A percentile compares a stretch with the other conserved stretches of the same genome.
Evolutionary conservation across 345 rosid genomes (phyloP).

Genomic region (Populus tremula): DNA sequence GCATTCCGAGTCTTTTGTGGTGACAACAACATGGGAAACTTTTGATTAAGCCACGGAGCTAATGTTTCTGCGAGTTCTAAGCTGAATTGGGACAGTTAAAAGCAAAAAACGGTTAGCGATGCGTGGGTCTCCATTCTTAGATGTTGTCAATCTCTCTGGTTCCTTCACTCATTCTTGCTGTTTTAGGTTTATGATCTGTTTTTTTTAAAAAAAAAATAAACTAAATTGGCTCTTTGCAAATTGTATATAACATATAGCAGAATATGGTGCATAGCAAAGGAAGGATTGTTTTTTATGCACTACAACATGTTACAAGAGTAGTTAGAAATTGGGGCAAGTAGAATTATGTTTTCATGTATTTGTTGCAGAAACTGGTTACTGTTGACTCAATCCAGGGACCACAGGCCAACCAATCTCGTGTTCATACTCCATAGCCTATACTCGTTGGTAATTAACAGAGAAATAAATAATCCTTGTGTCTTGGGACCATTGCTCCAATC

Average conservation of each 20-base stretch:
- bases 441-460: slow-evolving; percentile 6
- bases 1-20: slow-evolving; percentile 14
- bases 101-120: not conserved
- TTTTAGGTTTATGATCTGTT: not conserved
- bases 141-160: not conserved
- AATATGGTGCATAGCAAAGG: slow-evolving; percentile 8
- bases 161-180: not conserved
- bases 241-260: slow-evolving; percentile 15
- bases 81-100: not conserved
- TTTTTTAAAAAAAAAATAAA: not conserved
- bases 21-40: slow-evolving; percentile 31
- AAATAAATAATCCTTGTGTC: slow-evolving; percentile 11
- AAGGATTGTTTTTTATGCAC: not conserved
- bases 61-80: not conserved
- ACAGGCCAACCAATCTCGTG: not conserved
- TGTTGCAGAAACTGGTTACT: not conserved
- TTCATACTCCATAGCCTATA: not conserved
- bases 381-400: not conserved
- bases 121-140: not conserved
- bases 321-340: not conserved
- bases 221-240: slow-evolving; percentile 9
- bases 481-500: slow-evolving; percentile 18
- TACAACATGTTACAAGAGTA: not conserved
- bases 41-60: slow-evolving; percentile 17
- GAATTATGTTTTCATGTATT: slow-evolving; percentile 3